Evolutionary conservation across 2,329 filamentous ascomycete species (phyloP).

Genomic region (Trichocomaceae sp.): DNA sequence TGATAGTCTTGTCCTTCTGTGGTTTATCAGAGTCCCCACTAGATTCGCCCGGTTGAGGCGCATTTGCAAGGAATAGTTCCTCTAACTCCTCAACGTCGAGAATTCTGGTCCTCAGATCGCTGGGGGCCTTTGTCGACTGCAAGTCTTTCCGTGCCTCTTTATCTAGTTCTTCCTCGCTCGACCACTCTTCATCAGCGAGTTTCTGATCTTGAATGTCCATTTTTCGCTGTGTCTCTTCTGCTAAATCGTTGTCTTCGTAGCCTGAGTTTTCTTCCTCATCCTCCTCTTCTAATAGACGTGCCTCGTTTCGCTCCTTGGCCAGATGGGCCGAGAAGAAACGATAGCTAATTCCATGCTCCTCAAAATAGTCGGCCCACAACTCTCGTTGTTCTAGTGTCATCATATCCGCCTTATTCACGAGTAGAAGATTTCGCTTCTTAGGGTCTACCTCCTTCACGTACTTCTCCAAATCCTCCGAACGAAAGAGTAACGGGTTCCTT

Average conservation of each 20-base stretch:
- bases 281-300: constrained; percentile 49
- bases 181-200: constrained; percentile 28
- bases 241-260: constrained; percentile 37
- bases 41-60: constrained; percentile 46
- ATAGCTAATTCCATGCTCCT: constrained; percentile 73
- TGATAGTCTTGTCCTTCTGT: constrained; percentile 63
- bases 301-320: constrained; percentile 83
- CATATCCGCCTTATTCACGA: constrained; percentile 99
- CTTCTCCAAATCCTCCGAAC: constrained; percentile 83
- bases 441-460: constrained; percentile 91
- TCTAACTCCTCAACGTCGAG: constrained; percentile 90
- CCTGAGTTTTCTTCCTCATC: constrained; percentile 32
- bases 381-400: constrained; percentile 80
- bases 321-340: constrained; percentile 93
- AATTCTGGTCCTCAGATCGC: constrained; percentile 60
- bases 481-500: constrained; percentile 85
- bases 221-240: constrained; percentile 40
- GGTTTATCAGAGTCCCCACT: constrained; percentile 43
- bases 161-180: constrained; percentile 25
- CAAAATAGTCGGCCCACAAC: constrained; percentile 82
- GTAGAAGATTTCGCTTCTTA: constrained; percentile 79
- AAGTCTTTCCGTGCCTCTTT: constrained; percentile 32
- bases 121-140: constrained; percentile 20
- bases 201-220: constrained; percentile 40
- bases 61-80: constrained; percentile 73